These are phyloP conservation scores for Exophiala sideris DNA, from an alignment of 2,329 filamentous ascomycete species.

Conservation along the genomic window DNA sequence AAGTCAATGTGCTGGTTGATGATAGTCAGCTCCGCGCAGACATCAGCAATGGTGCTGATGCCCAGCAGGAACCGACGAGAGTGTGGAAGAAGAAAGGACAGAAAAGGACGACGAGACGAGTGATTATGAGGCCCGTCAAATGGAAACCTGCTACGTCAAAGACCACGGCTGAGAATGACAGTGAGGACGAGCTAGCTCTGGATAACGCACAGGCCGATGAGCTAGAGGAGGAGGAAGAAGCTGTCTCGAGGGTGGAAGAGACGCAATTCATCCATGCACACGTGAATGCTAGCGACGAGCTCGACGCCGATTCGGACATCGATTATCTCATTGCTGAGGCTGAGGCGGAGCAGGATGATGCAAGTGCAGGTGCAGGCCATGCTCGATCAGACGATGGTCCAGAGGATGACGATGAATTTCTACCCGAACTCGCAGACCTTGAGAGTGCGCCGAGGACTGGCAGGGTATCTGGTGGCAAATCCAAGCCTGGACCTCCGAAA, in stretches of 20 bases:
- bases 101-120: constrained; percentile 46
- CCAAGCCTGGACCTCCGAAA: background rate
- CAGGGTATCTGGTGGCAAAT: background rate
- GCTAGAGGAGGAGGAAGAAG: background rate
- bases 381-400: background rate
- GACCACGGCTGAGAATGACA: constrained; percentile 23
- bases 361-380: background rate
- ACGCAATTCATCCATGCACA: constrained; percentile 11
- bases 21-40: constrained; percentile 35
- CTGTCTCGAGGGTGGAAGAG: constrained; percentile 12
- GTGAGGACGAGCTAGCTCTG: constrained; percentile 27
- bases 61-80: constrained; percentile 16
- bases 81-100: constrained; percentile 48
- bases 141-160: constrained; percentile 32
- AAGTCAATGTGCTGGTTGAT: constrained; percentile 32
- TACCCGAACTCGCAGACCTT: background rate
- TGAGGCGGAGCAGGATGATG: constrained; percentile 6
- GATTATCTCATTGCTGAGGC: constrained; percentile 8
- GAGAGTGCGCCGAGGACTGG: background rate
- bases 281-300: background rate
- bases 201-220: constrained; percentile 10
- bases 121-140: constrained; percentile 41
- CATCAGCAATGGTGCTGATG: constrained; percentile 8
- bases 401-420: constrained; percentile 9
- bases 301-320: constrained; percentile 5